phyloP scores from a whole-genome alignment of 140 eudicot genomes.

The Cichorium intybus region DNA sequence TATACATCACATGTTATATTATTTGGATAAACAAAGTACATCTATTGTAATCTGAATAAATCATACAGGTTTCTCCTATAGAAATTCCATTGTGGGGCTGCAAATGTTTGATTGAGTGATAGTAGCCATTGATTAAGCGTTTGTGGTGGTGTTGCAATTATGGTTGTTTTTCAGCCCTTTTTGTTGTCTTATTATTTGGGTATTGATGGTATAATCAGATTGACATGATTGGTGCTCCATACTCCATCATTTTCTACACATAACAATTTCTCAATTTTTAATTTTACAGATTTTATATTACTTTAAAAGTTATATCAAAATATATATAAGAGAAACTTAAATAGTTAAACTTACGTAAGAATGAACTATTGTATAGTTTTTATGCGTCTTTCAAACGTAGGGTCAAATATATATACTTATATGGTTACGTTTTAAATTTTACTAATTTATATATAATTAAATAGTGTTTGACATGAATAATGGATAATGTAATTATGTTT shows the following conservation, averaged over 20 bases:
- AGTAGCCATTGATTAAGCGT: slow-evolving; percentile 47
- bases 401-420: too few relatives aligned
- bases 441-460: too few relatives aligned
- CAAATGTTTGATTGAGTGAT: slow-evolving; percentile 38
- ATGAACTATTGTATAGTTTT: too few relatives aligned
- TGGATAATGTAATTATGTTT: too few relatives aligned
- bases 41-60: neutral
- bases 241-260: slow-evolving; percentile 1
- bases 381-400: too few relatives aligned
- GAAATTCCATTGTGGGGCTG: slow-evolving; percentile 33
- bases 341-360: too few relatives aligned
- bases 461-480: too few relatives aligned
- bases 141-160: slow-evolving; percentile 37
- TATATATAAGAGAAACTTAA: too few relatives aligned
- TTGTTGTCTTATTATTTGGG: slow-evolving; percentile 22
- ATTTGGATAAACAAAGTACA: neutral
- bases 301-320: too few relatives aligned
- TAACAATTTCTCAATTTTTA: neutral
- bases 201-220: slow-evolving; percentile 37
- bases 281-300: neutral
- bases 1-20: neutral
- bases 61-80: slow-evolving; percentile 6
- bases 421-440: too few relatives aligned
- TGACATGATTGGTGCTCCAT: slow-evolving; percentile 38
- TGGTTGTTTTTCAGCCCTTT: slow-evolving; percentile 27